A percentile compares a stretch with the other conserved stretches of the same genome.
Evolutionary conservation across 768 basidiomycete genomes (phyloP).

Genomic region (Russula olivacea): DNA sequence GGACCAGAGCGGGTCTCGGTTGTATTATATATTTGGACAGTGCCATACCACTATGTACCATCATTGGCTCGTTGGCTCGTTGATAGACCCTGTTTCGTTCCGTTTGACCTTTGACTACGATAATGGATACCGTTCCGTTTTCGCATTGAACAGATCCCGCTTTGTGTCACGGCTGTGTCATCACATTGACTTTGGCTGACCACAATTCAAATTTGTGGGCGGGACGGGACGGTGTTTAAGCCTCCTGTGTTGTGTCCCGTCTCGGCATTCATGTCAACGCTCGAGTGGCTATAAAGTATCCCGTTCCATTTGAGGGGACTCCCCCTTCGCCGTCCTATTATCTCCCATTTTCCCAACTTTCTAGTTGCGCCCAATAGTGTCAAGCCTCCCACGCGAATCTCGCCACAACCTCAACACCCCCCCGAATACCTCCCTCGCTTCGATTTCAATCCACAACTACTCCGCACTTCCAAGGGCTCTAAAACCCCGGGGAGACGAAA

Average conservation of each 20-base stretch:
- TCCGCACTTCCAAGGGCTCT: neutral
- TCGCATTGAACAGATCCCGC: neutral
- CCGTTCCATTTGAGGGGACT: too few relatives aligned
- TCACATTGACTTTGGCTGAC: neutral
- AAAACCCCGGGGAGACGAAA: neutral
- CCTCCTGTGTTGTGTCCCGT: neutral
- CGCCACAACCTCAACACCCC: constrained; percentile 9
- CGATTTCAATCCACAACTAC: neutral
- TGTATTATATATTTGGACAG: neutral
- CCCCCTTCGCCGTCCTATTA: neutral
- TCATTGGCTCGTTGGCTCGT: too few relatives aligned
- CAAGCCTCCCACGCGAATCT: neutral
- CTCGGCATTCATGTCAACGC: neutral
- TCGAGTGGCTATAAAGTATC: constrained; percentile 5
- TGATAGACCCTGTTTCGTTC: neutral
- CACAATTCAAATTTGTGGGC: neutral
- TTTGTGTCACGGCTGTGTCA: neutral
- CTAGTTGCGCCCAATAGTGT: neutral
- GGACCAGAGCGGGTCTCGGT: neutral
- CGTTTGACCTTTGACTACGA: neutral
- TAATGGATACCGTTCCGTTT: neutral
- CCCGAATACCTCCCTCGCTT: neutral
- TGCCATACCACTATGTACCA: neutral
- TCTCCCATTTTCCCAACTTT: neutral
- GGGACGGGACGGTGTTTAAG: too few relatives aligned